Evolutionary conservation across 2,329 filamentous ascomycete genomes (phyloP).

Genomic region (Paraconiothyrium sp.): DNA sequence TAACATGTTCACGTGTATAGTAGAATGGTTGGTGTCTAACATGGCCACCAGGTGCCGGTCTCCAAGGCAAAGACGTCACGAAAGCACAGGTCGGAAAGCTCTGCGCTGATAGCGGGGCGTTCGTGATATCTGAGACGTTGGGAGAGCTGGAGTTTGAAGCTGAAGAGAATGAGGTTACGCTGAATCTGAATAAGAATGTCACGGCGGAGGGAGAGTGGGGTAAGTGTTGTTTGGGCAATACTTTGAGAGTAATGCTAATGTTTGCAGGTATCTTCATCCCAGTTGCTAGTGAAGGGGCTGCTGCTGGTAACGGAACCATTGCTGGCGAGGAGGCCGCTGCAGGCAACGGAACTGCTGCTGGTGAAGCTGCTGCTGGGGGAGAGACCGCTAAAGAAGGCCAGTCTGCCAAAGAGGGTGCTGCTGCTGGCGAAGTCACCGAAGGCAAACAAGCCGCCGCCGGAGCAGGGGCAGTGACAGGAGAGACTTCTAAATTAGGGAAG

Average conservation of each 20-base stretch:
- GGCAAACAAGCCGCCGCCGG: neutral
- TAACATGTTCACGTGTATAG: neutral
- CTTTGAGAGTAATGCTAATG: neutral
- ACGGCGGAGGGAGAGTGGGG: constrained; percentile 36
- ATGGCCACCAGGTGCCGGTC: constrained; percentile 19
- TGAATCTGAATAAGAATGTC: constrained; percentile 36
- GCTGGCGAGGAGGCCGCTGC: neutral
- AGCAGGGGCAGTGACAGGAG: neutral
- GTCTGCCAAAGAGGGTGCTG: neutral
- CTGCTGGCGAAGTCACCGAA: neutral
- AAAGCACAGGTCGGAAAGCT: constrained; percentile 30
- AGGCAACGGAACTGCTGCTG: neutral
- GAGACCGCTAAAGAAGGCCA: neutral
- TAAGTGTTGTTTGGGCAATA: constrained; percentile 13
- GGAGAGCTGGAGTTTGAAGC: constrained; percentile 35
- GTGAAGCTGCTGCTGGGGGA: neutral
- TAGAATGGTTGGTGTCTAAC: neutral
- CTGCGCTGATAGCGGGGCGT: constrained; percentile 29
- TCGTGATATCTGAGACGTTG: constrained; percentile 29
- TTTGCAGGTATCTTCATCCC: constrained; percentile 1
- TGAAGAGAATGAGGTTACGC: constrained; percentile 35
- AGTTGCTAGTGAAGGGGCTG: neutral
- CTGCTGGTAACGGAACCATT: neutral
- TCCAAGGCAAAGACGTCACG: constrained; percentile 32
- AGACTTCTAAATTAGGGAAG: neutral